A percentile compares a stretch with the other conserved stretches of the same genome.
Conservation (phyloP, 176 grass and related monocot genomes). For the Elaeis guineensis region DNA sequence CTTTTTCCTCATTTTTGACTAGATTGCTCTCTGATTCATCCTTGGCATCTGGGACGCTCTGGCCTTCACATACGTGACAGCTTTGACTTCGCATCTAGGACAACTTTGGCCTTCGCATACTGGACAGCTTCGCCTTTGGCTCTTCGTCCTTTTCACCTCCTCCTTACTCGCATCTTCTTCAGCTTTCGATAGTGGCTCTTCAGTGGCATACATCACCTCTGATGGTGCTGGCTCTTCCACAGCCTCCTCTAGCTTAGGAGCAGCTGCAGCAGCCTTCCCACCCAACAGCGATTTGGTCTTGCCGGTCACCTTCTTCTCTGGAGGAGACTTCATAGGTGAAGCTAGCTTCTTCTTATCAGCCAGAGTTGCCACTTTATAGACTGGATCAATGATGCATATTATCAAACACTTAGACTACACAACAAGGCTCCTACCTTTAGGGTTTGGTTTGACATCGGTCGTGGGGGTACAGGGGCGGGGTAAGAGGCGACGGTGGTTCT, state of each 20-base stretch:
- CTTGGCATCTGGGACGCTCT: background rate
- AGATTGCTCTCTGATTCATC: background rate
- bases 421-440: constrained; percentile 2
- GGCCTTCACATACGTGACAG: background rate
- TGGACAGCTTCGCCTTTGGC: background rate
- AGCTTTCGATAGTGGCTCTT: no score
- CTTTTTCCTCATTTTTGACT: constrained; percentile 9
- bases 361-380: background rate
- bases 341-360: background rate
- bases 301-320: background rate
- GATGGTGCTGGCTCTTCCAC: background rate
- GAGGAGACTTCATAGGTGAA: background rate
- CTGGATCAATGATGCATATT: no score
- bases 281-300: background rate
- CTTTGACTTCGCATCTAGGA: background rate
- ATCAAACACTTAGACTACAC: background rate
- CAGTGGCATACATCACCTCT: no score
- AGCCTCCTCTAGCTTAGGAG: background rate
- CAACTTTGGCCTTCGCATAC: background rate
- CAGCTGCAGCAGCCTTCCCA: background rate
- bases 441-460: background rate
- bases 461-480: background rate
- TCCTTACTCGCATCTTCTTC: no score
- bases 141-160: constrained; percentile 13
- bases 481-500: background rate